Conservation (phyloP, 2,329 filamentous ascomycete species). For the Dactylellina leptospora region DNA sequence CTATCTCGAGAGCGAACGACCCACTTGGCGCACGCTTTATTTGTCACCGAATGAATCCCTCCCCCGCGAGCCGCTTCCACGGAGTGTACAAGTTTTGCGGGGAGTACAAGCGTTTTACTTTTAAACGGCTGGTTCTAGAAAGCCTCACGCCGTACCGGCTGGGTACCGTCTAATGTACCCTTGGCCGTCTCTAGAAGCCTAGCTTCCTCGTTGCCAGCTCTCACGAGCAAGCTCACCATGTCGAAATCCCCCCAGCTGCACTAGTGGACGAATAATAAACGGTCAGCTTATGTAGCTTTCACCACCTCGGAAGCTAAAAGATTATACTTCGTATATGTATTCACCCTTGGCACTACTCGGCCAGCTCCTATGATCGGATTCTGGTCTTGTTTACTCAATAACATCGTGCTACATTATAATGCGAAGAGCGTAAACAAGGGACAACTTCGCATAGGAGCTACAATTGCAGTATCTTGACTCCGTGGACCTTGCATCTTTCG, state of each 20-base stretch:
- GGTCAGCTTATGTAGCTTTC: neutral
- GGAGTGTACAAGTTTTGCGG: too few relatives aligned
- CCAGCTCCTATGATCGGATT: neutral
- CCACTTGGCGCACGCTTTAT: slow-evolving; percentile 16
- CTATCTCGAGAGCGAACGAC: neutral
- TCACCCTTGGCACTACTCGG: too few relatives aligned
- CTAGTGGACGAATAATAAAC: neutral
- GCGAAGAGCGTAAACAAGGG: too few relatives aligned
- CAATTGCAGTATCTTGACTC: neutral
- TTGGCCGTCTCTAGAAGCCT: too few relatives aligned
- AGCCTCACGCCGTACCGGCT: too few relatives aligned
- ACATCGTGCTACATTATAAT: too few relatives aligned
- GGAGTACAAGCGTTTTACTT: too few relatives aligned
- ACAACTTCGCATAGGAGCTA: slow-evolving; percentile 1
- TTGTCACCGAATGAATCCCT: slow-evolving; percentile 24
- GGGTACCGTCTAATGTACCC: too few relatives aligned
- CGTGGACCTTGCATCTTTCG: slow-evolving; percentile 9
- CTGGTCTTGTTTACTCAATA: neutral
- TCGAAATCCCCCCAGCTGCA: neutral
- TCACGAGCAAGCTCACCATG: too few relatives aligned
- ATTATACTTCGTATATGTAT: neutral
- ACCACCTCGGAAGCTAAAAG: neutral
- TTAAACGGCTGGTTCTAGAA: too few relatives aligned
- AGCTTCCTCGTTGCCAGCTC: too few relatives aligned
- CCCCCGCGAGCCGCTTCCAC: neutral